Percentiles rank a stretch among this genome's conserved stretches.
phyloP scores from a whole-genome alignment of 495 filamentous ascomycete species.

The Aspergillus cavernicola region DNA sequence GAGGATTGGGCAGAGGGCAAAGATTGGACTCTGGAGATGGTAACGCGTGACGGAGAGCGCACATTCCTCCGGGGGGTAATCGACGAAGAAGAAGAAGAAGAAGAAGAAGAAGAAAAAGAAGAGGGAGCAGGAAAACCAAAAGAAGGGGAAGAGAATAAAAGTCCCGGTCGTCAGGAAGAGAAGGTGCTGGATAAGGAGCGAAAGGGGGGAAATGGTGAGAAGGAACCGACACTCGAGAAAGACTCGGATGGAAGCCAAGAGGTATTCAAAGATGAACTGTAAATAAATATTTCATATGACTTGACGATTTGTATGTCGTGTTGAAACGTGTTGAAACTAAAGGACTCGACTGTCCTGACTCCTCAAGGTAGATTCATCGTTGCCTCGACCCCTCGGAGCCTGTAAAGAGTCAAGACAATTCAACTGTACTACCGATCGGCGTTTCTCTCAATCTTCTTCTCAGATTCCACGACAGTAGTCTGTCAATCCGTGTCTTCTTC shows the following conservation, averaged over 20 bases:
- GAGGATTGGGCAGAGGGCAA: constrained; percentile 40
- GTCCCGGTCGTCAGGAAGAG: background rate
- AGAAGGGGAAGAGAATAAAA: constrained; percentile 28
- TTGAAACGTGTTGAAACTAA: too few species aligned
- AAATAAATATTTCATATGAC: constrained; percentile 10
- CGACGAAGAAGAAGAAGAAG: constrained; percentile 32
- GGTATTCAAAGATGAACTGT: constrained; percentile 55
- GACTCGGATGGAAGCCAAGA: constrained; percentile 45
- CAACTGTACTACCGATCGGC: constrained; percentile 11
- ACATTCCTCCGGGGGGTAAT: constrained; percentile 42
- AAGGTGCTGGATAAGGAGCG: background rate
- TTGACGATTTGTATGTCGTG: background rate
- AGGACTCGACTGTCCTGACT: too few species aligned
- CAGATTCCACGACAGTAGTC: constrained; percentile 9
- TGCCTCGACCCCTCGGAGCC: too few species aligned
- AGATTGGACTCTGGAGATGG: constrained; percentile 47
- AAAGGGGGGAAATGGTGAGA: background rate
- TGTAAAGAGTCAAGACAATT: too few species aligned
- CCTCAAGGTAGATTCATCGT: too few species aligned
- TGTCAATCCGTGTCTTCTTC: constrained; percentile 15
- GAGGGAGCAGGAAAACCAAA: constrained; percentile 14
- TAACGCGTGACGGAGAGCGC: constrained; percentile 45
- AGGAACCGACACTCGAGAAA: constrained; percentile 9
- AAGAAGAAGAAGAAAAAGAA: constrained; percentile 35
- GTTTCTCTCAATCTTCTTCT: constrained; percentile 15